phyloP scores from a whole-genome alignment of 495 filamentous ascomycete genomes.

The Geopyxis carbonaria region DNA sequence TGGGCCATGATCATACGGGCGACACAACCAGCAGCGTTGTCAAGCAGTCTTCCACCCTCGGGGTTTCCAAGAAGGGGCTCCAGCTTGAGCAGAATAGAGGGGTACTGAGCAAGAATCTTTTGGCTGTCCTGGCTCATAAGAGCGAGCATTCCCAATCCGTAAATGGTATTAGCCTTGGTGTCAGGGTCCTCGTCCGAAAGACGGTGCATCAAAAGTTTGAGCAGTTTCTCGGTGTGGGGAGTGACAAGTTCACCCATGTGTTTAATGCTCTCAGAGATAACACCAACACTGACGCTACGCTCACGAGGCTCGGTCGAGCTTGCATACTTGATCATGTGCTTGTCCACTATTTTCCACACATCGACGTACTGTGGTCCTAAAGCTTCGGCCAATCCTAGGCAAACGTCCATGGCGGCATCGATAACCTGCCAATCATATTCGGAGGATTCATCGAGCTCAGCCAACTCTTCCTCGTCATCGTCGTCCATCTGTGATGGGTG shows the following conservation, averaged over 20 bases:
- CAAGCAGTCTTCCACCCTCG: slow-evolving; percentile 55
- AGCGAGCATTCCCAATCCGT: slow-evolving; percentile 69
- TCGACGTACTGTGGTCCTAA: slow-evolving; percentile 67
- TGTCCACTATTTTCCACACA: slow-evolving; percentile 86
- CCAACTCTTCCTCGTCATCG: slow-evolving; percentile 55
- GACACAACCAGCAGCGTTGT: slow-evolving; percentile 89
- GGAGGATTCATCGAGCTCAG: slow-evolving; percentile 59
- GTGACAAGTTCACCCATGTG: slow-evolving; percentile 67
- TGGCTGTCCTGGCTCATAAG: slow-evolving; percentile 55
- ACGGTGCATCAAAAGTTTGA: slow-evolving; percentile 72
- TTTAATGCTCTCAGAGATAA: slow-evolving; percentile 79
- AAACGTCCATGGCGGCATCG: slow-evolving; percentile 79
- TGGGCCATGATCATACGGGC: slow-evolving; percentile 77
- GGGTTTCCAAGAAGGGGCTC: slow-evolving; percentile 54
- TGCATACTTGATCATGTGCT: slow-evolving; percentile 72
- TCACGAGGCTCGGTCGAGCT: slow-evolving; percentile 69
- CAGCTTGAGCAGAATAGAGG: slow-evolving; percentile 59
- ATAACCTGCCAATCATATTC: slow-evolving; percentile 97
- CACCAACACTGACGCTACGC: slow-evolving; percentile 73
- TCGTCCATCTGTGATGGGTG: slow-evolving; percentile 83
- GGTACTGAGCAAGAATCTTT: slow-evolving; percentile 54
- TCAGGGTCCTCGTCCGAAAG: slow-evolving; percentile 78
- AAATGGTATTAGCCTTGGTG: slow-evolving; percentile 87
- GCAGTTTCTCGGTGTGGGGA: slow-evolving; percentile 51
- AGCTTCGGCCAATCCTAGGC: slow-evolving; percentile 64